These are phyloP conservation scores for Tricholoma terreum DNA, from an alignment of 768 basidiomycete species.

Conservation along the genomic window DNA sequence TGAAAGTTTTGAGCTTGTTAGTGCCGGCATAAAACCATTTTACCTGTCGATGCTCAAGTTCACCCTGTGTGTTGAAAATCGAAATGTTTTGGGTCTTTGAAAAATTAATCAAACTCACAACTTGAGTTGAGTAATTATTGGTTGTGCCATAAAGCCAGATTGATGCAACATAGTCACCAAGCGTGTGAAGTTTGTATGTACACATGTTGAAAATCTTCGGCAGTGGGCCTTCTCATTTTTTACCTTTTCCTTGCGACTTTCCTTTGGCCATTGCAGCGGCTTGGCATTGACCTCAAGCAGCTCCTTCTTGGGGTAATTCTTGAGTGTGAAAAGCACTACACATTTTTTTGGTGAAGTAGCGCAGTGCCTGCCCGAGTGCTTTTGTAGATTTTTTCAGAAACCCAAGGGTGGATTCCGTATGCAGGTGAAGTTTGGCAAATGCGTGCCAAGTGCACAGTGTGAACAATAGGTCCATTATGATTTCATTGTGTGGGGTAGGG, in stretches of 20 bases:
- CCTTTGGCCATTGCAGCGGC: background rate
- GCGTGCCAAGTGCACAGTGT: constrained; percentile 21
- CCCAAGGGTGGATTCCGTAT: constrained; percentile 9
- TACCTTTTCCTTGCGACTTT: no score
- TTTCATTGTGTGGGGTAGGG: constrained; percentile 14
- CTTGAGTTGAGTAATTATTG: constrained; percentile 35
- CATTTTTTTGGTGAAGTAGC: constrained; percentile 6
- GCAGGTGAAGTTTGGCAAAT: constrained; percentile 22
- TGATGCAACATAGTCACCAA: constrained; percentile 27
- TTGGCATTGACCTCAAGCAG: constrained; percentile 4
- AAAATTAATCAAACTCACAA: no score
- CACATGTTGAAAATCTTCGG: constrained; percentile 18
- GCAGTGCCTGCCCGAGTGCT: constrained; percentile 5
- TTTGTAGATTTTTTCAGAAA: constrained; percentile 6
- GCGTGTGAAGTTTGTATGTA: constrained; percentile 27
- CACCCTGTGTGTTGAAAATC: constrained; percentile 29
- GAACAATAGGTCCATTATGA: constrained; percentile 16
- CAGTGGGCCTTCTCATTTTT: background rate
- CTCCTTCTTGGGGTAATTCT: constrained; percentile 10
- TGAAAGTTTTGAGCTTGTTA: constrained; percentile 20
- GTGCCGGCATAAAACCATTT: no score
- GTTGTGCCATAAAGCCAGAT: constrained; percentile 30
- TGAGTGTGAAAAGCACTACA: constrained; percentile 7
- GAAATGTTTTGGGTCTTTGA: no score
- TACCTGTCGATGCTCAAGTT: constrained; percentile 37